Base-by-base conservation (phyloP, 2,329 filamentous ascomycete genomes). In the Colletotrichum truncatum region DNA sequence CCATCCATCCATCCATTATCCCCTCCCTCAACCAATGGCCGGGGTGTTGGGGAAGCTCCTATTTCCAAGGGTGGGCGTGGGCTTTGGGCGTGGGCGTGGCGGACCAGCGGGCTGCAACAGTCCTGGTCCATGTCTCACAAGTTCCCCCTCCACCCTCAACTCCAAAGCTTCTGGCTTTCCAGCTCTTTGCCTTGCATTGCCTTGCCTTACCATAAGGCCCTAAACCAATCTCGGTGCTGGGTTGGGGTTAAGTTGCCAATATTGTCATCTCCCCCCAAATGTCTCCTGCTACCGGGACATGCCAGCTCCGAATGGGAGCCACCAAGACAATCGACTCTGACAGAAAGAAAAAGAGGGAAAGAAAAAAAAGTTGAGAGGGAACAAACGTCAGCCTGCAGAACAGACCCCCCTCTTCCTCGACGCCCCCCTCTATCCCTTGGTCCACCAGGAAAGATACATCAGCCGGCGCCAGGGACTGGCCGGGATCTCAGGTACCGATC, bases 11-110 rank as follows among this genome's bases (percentile, higher is more conserved):
- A 49, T 45, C 57, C 25, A 30, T 41, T 32, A n/a, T 32, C 28
- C 41, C 43, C 43, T 48, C 49, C 34, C 67, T 65, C 59, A 63
- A 55, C 70, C 64, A 70, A 68, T 70, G 55, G 63, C 70, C 69
- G 69, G 69, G 69, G 67, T 69, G 71, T 73, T 73, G 71, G 71
- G 71, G 71, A 68, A 70, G 67, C 62, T 67, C 45, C 26, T 58
- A 54, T 30, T 52, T 28, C 46, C 51, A 49, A 39, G 60, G 30
- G 45, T 46, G 38, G 54, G 36, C 23, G 43, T 48, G 38, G 45
- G 23, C 32, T 21, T 48, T 45, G 41, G 52, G 25, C 41, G 21
- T 52, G 56, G 46, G 32, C 34, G 51, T 43, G 55, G 48, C 38
- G 57, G 57, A 38, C 26, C 39, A 54, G 62, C 56, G 56, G 57